phyloP scores from a whole-genome alignment of 192 early-diverging fungal genomes.

The Diversispora epigaea region DNA sequence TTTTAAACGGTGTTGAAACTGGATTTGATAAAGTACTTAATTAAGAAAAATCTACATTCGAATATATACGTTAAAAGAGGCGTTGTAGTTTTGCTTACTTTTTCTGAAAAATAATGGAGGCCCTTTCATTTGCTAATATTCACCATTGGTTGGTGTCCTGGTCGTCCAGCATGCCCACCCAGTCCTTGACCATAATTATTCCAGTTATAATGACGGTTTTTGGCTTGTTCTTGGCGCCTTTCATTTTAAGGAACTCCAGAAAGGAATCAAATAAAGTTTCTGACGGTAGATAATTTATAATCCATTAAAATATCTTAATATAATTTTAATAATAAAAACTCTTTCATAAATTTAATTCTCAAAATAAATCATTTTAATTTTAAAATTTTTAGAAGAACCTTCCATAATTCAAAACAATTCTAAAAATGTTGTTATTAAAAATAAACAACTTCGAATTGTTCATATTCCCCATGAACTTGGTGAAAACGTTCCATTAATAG shows the following conservation, averaged over 20 bases:
- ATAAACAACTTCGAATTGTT: conserved; percentile 49
- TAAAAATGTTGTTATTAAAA: conserved; percentile 50
- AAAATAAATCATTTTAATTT: not conserved
- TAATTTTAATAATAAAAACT: too few species aligned
- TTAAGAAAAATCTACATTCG: too few species aligned
- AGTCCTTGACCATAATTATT: conserved; percentile 7
- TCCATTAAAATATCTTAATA: too few species aligned
- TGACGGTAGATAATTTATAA: not conserved
- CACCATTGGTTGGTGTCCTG: not conserved
- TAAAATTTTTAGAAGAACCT: not conserved
- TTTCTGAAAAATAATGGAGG: not conserved
- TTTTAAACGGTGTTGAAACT: too few species aligned
- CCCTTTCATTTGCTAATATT: not conserved
- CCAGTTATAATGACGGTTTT: not conserved
- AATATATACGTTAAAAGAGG: too few species aligned
- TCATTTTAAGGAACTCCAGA: not conserved
- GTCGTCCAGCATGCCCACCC: not conserved
- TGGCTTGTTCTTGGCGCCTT: not conserved
- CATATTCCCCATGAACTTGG: conserved; percentile 57
- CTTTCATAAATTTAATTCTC: not conserved
- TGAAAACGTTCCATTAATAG: conserved; percentile 52
- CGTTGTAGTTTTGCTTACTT: too few species aligned
- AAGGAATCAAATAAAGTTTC: not conserved
- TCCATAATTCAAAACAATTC: conserved; percentile 17
- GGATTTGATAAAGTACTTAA: too few species aligned